Evolutionary conservation across 495 filamentous ascomycete genomes (phyloP), one percentile per base, ranked within the genome.

Genomic region (Sporormia fimetaria): DNA sequence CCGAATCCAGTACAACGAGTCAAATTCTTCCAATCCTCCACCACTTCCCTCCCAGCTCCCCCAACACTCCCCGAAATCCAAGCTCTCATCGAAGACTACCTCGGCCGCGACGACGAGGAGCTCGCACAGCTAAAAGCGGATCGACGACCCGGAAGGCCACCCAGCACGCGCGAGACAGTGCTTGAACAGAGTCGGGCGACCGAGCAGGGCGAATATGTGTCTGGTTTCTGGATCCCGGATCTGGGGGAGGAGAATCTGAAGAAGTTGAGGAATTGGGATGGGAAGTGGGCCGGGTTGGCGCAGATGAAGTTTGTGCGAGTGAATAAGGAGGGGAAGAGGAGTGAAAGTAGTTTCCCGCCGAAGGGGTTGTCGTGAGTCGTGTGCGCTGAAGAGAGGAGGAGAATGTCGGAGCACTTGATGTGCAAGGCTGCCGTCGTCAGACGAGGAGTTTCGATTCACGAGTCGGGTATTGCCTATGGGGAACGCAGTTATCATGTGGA

Each of bases 211-310:
- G 90, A 98, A 63, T 81, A 83, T 48, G 69, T 75, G 32, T 81
- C 78, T 20, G 90, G 90, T 0, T 93, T 92, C 54, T 83, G 78
- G 71, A 57, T 80, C 48, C 80, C 80, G 0, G 74, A 85, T 43
- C 40, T 83, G 23, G 56, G 63, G 33, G 63, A 78, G 33, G 63
- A 69, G 28, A 79, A 72, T 42, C 39, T 82, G 26, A 51, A 58
- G 36, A 62, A 54, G 38, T 56, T 85, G 42, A 58, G 59, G 46
- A 44, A 54, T 6, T 85, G 80, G 80, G 74, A 75, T 40, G 70
- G 73, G 4, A 61, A 74, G 34, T 80, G 78, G 72, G 67, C 73
- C 2, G 57, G 67, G 25, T 61, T 84, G 31, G 70, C 67, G 25
- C 65, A 62, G 11, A 47, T 83, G 53, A 75, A 69, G 40, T 83